These are phyloP conservation scores for Colletotrichum sp. DNA, from an alignment of 2,329 filamentous ascomycete species.

Conservation along the genomic window DNA sequence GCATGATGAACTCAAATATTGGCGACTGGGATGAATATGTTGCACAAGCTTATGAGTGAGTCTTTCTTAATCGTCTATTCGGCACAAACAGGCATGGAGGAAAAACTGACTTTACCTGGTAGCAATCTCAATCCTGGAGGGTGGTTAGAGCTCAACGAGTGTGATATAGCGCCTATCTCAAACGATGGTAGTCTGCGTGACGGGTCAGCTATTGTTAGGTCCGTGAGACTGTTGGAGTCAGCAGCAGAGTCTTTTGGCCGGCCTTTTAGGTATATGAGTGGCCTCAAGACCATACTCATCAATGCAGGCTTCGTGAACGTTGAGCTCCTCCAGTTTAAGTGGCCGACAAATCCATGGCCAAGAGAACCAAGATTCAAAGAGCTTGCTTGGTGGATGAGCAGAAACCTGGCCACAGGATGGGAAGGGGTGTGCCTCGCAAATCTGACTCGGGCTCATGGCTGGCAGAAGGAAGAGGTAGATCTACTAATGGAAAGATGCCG, in stretches of 20 bases:
- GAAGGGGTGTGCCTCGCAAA: neutral
- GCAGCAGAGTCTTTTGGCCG: neutral
- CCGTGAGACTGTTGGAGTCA: neutral
- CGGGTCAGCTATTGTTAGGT: neutral
- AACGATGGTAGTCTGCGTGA: neutral
- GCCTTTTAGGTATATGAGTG: neutral
- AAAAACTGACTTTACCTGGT: neutral
- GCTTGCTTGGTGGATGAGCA: conserved; percentile 37
- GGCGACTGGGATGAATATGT: conserved; percentile 38
- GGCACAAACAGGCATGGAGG: neutral
- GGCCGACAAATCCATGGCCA: conserved; percentile 58
- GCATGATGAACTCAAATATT: conserved; percentile 17
- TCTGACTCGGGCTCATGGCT: neutral
- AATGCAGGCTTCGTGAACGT: conserved; percentile 61
- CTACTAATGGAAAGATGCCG: neutral
- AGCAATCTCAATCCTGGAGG: conserved; percentile 18
- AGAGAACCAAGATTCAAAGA: conserved; percentile 56
- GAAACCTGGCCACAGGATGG: neutral
- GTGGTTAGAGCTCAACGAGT: neutral
- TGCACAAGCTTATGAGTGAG: conserved; percentile 27
- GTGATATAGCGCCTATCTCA: neutral
- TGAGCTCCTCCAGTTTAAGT: conserved; percentile 48
- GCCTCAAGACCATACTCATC: conserved; percentile 40
- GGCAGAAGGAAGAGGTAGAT: neutral
- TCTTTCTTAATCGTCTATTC: neutral